These are phyloP conservation scores for Vicia faba DNA, from an alignment of 306 rosid genomes.

Conservation along the genomic window DNA sequence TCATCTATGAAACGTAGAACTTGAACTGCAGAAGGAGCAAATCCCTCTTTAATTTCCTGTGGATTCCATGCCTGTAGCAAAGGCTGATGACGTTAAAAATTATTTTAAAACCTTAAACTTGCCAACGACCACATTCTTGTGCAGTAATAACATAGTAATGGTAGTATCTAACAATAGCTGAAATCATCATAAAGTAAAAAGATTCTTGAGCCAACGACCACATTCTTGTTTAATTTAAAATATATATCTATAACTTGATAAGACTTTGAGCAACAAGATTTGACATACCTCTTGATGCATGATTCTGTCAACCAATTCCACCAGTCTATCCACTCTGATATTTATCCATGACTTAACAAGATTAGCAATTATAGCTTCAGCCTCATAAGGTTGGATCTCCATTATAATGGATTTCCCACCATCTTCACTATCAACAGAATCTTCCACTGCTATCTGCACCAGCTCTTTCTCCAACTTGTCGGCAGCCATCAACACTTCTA, in stretches of 20 bases:
- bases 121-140: slow-evolving; percentile 11
- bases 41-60: slow-evolving; percentile 67
- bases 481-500: slow-evolving; percentile 81
- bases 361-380: slow-evolving; percentile 68
- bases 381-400: slow-evolving; percentile 98
- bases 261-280: slow-evolving; percentile 28
- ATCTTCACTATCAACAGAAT: slow-evolving; percentile 92
- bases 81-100: slow-evolving; percentile 18
- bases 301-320: slow-evolving; percentile 83
- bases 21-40: slow-evolving; percentile 82
- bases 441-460: slow-evolving; percentile 94
- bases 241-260: neutral
- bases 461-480: slow-evolving; percentile 95
- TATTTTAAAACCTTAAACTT: neutral
- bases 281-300: slow-evolving; percentile 77
- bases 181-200: neutral
- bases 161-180: slow-evolving; percentile 13
- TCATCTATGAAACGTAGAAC: slow-evolving; percentile 79
- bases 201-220: too few relatives aligned
- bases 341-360: slow-evolving; percentile 83
- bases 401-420: slow-evolving; percentile 89
- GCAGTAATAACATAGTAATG: slow-evolving; percentile 11
- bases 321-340: slow-evolving; percentile 79
- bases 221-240: neutral
- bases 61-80: slow-evolving; percentile 77